Base-by-base conservation (phyloP, 2,329 filamentous ascomycete species). In the Cadophora sp. region DNA sequence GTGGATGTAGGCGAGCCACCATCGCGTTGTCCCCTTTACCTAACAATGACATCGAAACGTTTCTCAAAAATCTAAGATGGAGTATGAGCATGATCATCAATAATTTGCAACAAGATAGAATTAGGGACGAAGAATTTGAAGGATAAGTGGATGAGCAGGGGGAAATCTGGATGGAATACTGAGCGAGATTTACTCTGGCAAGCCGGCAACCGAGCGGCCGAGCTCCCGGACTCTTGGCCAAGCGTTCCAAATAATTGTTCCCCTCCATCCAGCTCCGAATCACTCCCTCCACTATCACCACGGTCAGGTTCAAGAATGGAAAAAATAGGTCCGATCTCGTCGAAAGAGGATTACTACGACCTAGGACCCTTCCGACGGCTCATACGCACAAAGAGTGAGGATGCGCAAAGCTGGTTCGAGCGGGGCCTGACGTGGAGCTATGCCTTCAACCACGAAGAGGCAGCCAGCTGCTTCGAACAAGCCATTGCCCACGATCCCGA, bases 401-500 rank as follows among this genome's bases (percentile, higher is more conserved):
- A 83, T 56, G 84, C 88, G 1, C 87, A 91, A 74, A 80, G 73
- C 7, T 94, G 91, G 91, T 93, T 92, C 76, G 83, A 91, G 76
- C 87, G 90, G 3, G 91, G 90, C 2, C 80, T 94, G n/a, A 82
- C 89, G 26, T 94, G 91, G 91, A 85, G 83, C 53, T 94, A 91
- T 77, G 89, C 83, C 26, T 94, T 94, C 81, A 93, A 94, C 76
- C 91, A 93, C 75, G 89, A 91, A 72, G 91, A 93, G 77, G 86
- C 90, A 0, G 84, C 83, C 4, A 80, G 79, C 50, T 92, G 90
- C 79, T 92, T 92, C 73, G 80, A 88, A 73, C 80, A 81, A 9
- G 89, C 88, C n/a, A 83, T 87, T 37, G 76, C 78, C 0, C 76
- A 81, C 58, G 90, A 92, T 69, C 69, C 79, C 0, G 70, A 77